Percentiles rank a stretch among this genome's conserved stretches.
Evolutionary conservation across 441 rosid genomes (phyloP).

Genomic region (Sinapis alba): DNA sequence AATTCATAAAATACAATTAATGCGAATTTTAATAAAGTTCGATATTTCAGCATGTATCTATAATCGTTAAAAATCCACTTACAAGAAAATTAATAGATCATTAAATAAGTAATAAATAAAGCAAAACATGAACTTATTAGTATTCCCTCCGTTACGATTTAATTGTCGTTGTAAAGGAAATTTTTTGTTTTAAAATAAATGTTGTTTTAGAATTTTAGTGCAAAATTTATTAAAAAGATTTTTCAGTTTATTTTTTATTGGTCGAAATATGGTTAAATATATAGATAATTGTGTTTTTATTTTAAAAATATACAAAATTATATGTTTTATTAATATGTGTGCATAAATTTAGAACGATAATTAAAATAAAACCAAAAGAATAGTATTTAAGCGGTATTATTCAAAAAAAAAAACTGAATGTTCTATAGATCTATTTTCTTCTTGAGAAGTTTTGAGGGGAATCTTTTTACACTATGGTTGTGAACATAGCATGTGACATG

Average conservation of each 20-base stretch:
- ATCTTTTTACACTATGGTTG: constrained; percentile 25
- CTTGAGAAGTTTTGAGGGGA: constrained; percentile 26
- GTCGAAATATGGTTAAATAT: too few species aligned
- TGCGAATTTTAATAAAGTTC: not conserved
- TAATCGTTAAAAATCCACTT: not conserved
- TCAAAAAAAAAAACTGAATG: not conserved
- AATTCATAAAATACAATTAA: not conserved
- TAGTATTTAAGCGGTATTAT: not conserved
- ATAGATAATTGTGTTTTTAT: too few species aligned
- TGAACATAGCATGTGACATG: constrained; percentile 32
- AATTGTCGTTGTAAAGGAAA: too few species aligned
- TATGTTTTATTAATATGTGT: too few species aligned
- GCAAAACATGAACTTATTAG: not conserved
- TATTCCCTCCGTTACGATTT: too few species aligned
- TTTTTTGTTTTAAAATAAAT: too few species aligned
- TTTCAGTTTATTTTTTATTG: too few species aligned
- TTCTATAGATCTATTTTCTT: constrained; percentile 4
- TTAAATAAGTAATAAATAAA: not conserved
- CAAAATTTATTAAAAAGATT: too few species aligned
- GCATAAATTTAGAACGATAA: too few species aligned
- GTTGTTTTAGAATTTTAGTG: too few species aligned
- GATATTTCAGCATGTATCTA: not conserved
- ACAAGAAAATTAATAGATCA: not conserved
- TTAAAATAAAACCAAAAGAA: too few species aligned
- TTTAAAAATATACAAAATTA: too few species aligned